Evolutionary conservation across 192 early-diverging fungal genomes (phyloP), one percentile per base, ranked within the genome.

Genomic region (Coemansia sp.): DNA sequence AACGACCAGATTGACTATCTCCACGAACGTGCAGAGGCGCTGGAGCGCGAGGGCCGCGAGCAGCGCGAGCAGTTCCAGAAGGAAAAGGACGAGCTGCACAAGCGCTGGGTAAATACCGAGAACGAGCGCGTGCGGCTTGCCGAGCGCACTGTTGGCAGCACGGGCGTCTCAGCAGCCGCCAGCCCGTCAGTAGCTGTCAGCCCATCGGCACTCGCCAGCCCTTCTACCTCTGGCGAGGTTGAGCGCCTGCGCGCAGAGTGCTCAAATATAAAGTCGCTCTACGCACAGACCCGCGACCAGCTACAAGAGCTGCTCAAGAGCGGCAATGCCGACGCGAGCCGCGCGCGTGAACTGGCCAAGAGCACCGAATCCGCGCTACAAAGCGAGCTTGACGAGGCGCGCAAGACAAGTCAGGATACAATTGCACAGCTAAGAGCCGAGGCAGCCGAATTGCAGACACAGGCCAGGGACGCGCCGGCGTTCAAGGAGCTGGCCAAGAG

Each of bases 251-350:
- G 63, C 9, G 56, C 68, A 0, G 74, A 77, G 18, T 66, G 59
- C 47, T 43, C 64, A 50, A 77, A 77, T 38, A 71, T 71, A 45
- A 71, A 71, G 57, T 77, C 74, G 52, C 61, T 77, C 1, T 77
- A 77, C 28, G 63, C 68, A 3, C 74, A 77, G 69, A 77, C 74
- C 0, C 74, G 74, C 49, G 74, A 77, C 62, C 74, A 77, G 54
- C 68, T 77, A 18, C 74, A 77, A 24, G 74, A 71, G 32, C 64
- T 71, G 28, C 60, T 71, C 5, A 21, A 43, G n/a, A 40, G 49
- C 19, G 65, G 65, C 44, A 64, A 63, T 24, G 51, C 65, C 29
- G 71, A 73, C 3, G 31, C 56, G 19, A 40, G 51, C 9, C 59
- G 22, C 12, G 59, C 46, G 22, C 40, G 45, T 16, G 66, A 66